Percentiles rank a stretch among this genome's conserved stretches.
Conservation (phyloP, 345 rosid genomes). For the Brassica nigra region DNA sequence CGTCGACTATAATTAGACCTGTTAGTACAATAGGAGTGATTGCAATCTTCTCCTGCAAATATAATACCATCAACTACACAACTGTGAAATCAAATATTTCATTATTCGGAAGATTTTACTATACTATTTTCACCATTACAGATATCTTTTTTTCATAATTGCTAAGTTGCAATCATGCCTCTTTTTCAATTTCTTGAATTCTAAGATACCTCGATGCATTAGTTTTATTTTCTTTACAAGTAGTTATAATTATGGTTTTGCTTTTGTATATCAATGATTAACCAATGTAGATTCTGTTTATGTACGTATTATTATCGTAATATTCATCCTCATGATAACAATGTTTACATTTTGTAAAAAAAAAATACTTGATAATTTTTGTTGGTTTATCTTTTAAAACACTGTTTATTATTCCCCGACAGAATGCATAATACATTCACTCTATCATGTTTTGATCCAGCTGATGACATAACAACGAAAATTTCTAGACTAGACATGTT, state of each 20-base stretch:
- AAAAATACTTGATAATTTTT: neutral
- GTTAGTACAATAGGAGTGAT: slow-evolving; percentile 12
- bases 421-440: neutral
- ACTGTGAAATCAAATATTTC: slow-evolving; percentile 15
- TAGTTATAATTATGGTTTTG: neutral
- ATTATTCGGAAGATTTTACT: slow-evolving; percentile 5
- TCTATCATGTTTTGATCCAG: neutral
- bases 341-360: too few relatives aligned
- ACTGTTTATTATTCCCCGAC: neutral
- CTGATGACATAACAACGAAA: neutral
- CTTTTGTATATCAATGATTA: slow-evolving; percentile 7
- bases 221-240: slow-evolving; percentile 23
- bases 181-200: slow-evolving; percentile 37
- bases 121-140: neutral
- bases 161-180: slow-evolving; percentile 30
- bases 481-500: neutral
- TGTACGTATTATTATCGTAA: slow-evolving; percentile 6
- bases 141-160: slow-evolving; percentile 29
- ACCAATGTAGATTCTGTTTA: slow-evolving; percentile 3
- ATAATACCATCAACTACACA: slow-evolving; percentile 28
- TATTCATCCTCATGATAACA: neutral
- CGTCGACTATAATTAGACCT: slow-evolving; percentile 35
- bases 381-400: neutral
- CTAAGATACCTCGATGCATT: slow-evolving; percentile 37
- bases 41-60: slow-evolving; percentile 29